A percentile compares a stretch with the other conserved stretches of the same genome.
Conservation (phyloP, 768 basidiomycete genomes). For the Chalciporus sphaerocephalus region DNA sequence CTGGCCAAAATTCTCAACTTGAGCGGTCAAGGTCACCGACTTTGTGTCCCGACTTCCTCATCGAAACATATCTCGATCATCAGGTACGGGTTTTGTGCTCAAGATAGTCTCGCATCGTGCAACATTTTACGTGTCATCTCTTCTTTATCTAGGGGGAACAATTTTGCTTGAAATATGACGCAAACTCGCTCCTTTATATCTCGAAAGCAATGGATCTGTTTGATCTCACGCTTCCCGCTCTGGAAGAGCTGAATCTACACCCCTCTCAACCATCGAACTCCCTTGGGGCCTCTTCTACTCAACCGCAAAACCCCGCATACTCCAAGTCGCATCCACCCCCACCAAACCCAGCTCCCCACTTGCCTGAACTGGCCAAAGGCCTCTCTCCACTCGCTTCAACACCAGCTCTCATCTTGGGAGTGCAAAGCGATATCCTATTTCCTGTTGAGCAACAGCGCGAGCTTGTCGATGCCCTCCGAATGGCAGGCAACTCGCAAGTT, state of each 20-base stretch:
- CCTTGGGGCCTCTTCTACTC: constrained; percentile 15
- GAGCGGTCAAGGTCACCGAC: constrained; percentile 48
- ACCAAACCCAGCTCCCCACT: constrained; percentile 66
- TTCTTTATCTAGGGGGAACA: constrained; percentile 68
- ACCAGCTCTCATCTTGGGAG: constrained; percentile 84
- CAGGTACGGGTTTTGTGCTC: constrained; percentile 42
- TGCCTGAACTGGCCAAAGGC: constrained; percentile 74
- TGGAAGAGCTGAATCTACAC: constrained; percentile 61
- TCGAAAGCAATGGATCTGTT: constrained; percentile 99
- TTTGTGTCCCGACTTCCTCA: constrained; percentile 94
- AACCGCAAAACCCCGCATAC: constrained; percentile 39
- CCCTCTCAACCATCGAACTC: constrained; percentile 20
- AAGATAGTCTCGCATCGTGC: neutral
- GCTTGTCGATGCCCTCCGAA: constrained; percentile 83
- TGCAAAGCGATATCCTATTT: constrained; percentile 95
- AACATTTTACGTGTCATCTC: too few species aligned
- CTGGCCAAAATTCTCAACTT: neutral
- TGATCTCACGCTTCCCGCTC: constrained; percentile 81
- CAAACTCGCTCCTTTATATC: constrained; percentile 97
- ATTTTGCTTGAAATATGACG: constrained; percentile 98
- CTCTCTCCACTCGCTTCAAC: constrained; percentile 69
- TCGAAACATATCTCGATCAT: constrained; percentile 98
- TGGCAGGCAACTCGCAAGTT: constrained; percentile 84
- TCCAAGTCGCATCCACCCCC: constrained; percentile 73
- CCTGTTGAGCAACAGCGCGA: constrained; percentile 97